Conservation (phyloP, 257 asterid species). For the Salvia hispanica region DNA sequence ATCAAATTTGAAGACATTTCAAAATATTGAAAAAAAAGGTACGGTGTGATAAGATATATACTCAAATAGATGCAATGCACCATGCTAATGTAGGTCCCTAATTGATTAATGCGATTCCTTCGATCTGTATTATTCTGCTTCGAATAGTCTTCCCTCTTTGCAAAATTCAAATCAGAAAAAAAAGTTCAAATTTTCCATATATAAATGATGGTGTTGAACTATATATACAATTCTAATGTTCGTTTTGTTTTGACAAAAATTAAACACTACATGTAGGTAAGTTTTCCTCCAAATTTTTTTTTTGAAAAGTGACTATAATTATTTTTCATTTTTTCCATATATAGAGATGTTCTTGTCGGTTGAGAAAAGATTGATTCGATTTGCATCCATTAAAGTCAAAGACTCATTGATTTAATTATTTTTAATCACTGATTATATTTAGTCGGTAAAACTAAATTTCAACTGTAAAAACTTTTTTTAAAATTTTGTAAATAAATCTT, state of each 20-base stretch:
- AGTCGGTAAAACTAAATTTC: background rate
- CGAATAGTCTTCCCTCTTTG: background rate
- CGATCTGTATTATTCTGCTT: constrained; percentile 14
- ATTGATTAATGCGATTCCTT: constrained; percentile 27
- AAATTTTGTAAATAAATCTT: background rate
- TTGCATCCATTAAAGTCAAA: background rate
- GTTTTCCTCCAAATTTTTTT: background rate
- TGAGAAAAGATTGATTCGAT: background rate
- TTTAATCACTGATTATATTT: constrained; percentile 6
- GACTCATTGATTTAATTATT: background rate
- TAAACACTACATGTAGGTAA: background rate
- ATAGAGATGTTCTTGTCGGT: constrained; percentile 6
- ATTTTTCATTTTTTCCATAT: background rate
- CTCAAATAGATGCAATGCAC: constrained; percentile 24
- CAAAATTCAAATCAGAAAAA: background rate
- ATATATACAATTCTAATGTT: background rate
- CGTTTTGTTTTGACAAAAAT: background rate
- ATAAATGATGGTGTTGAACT: background rate
- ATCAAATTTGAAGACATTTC: background rate
- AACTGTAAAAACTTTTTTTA: background rate
- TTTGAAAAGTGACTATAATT: background rate
- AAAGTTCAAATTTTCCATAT: background rate
- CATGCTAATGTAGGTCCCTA: constrained; percentile 24
- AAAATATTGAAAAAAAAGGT: background rate
- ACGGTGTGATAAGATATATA: constrained; percentile 7